Evolutionary conservation across 1,139 yeast genomes (phyloP).

Genomic region (Yamadazyma siamensis): DNA sequence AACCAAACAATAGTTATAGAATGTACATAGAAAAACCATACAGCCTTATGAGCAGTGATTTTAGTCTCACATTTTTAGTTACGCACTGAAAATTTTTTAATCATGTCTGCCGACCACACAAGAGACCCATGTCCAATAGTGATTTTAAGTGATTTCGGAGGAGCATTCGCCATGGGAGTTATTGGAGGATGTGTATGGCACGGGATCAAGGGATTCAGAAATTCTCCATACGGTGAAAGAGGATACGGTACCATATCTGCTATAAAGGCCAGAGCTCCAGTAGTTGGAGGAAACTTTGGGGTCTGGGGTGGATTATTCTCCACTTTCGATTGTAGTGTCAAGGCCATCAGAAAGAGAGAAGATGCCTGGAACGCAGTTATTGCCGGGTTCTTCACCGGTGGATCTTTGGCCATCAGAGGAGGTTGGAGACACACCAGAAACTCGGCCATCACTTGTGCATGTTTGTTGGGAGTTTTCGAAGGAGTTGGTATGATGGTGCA

Average conservation of each 20-base stretch:
- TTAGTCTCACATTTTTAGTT: conserved; percentile 1
- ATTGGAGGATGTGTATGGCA: conserved; percentile 99
- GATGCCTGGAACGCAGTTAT: conserved; percentile 98
- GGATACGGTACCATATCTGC: conserved; percentile 86
- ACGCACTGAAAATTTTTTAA: conserved; percentile 2
- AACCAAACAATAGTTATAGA: too few species aligned
- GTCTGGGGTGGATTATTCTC: conserved; percentile 99
- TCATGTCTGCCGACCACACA: conserved; percentile 93
- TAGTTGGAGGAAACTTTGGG: conserved; percentile 98
- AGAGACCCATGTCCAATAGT: conserved; percentile 99
- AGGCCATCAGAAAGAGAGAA: conserved; percentile 94
- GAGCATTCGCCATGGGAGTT: conserved; percentile 98
- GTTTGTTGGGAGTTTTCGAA: conserved; percentile 92
- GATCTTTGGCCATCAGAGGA: conserved; percentile 95
- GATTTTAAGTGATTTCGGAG: conserved; percentile 94
- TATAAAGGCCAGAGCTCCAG: conserved; percentile 95
- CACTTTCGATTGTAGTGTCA: conserved; percentile 91
- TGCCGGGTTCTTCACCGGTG: conserved; percentile 99
- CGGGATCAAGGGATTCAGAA: conserved; percentile 97
- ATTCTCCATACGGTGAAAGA: conserved; percentile 96
- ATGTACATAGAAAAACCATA: too few species aligned
- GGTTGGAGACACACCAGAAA: conserved; percentile 97
- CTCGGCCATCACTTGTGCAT: conserved; percentile 96
- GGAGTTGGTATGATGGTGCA: conserved; percentile 98
- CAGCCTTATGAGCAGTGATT: too few species aligned